These are phyloP conservation scores for Ustilago trichophora DNA, from an alignment of 1,284 basidiomycete genomes.

Conservation along the genomic window DNA sequence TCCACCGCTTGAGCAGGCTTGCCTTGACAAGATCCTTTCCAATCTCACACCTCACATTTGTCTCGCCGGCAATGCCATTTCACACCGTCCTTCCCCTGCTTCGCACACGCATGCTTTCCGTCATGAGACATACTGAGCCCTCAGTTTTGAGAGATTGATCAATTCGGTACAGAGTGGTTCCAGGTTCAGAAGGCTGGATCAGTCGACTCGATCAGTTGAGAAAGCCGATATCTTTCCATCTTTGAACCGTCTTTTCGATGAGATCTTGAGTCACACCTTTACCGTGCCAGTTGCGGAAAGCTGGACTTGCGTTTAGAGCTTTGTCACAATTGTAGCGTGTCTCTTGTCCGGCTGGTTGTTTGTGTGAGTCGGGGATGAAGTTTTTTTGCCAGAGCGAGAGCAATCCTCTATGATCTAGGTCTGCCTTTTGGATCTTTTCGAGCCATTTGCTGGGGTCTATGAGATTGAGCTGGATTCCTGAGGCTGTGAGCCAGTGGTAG, in stretches of 20 bases:
- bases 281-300: conserved; percentile 12
- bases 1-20: conserved; percentile 27
- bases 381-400: conserved; percentile 32
- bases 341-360: not conserved
- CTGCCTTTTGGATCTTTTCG: conserved; percentile 66
- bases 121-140: too few species aligned
- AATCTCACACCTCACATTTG: not conserved
- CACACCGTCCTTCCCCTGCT: too few species aligned
- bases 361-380: conserved; percentile 6
- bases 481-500: conserved; percentile 72
- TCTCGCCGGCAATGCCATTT: too few species aligned
- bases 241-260: conserved; percentile 23
- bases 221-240: conserved; percentile 30
- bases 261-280: conserved; percentile 17
- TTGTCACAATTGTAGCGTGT: conserved; percentile 12
- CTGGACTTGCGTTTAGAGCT: conserved; percentile 4
- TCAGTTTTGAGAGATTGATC: too few species aligned
- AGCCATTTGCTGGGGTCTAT: conserved; percentile 76
- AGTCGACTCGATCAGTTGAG: too few species aligned
- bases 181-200: too few species aligned
- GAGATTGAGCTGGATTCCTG: conserved; percentile 79
- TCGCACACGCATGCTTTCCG: too few species aligned
- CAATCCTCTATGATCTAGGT: conserved; percentile 26
- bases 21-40: not conserved
- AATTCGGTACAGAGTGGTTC: too few species aligned